phyloP scores from a whole-genome alignment of 345 rosid species.

The Eucalyptus shirleyi region DNA sequence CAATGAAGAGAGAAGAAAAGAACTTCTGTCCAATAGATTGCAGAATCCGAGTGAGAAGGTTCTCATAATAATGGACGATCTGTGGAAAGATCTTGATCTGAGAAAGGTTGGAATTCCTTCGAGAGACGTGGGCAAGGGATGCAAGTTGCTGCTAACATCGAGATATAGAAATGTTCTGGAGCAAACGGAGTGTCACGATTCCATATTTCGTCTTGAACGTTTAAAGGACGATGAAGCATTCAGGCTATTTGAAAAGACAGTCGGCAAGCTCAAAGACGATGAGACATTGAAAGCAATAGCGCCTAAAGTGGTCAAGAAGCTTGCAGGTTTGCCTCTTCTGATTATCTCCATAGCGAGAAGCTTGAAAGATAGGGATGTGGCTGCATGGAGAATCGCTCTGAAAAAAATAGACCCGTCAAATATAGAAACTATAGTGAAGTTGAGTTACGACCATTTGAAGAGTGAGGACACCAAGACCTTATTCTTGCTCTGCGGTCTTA shows the following conservation, averaged over 20 bases:
- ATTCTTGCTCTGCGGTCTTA: too few species aligned
- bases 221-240: accelerated
- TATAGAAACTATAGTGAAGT: accelerated
- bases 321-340: not conserved
- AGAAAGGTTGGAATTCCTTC: accelerated
- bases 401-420: accelerated
- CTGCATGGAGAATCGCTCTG: accelerated
- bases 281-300: not conserved
- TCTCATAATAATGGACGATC: too few species aligned
- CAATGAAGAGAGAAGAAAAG: too few species aligned
- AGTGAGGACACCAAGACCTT: accelerated
- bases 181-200: not conserved
- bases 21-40: too few species aligned
- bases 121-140: accelerated
- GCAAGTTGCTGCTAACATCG: not conserved
- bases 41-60: too few species aligned
- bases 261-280: too few species aligned
- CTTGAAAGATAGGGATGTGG: accelerated
- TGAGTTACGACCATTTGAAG: too few species aligned
- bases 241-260: accelerated
- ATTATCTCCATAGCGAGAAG: accelerated
- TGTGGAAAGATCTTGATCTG: accelerated
- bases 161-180: not conserved
- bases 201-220: too few species aligned
- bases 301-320: accelerated